A percentile compares a stretch with the other conserved stretches of the same genome.
phyloP scores from a whole-genome alignment of 495 filamentous ascomycete species.

The Tuber borchii region DNA sequence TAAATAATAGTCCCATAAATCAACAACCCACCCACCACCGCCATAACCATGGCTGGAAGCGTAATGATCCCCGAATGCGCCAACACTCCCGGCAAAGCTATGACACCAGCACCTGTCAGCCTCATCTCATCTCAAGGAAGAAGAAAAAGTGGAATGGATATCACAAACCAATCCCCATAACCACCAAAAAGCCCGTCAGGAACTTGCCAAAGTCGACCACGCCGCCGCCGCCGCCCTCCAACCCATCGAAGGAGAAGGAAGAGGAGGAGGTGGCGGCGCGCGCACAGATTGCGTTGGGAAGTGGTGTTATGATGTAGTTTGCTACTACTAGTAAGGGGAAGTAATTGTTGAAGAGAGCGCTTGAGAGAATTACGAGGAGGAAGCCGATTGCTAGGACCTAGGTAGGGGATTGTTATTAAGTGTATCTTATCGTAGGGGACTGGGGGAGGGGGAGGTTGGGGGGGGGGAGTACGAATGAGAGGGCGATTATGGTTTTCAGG shows the following conservation, averaged over 20 bases:
- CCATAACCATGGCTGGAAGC: constrained; percentile 86
- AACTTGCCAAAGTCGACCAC: constrained; percentile 88
- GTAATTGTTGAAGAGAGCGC: constrained; percentile 82
- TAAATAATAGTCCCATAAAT: constrained; percentile 97
- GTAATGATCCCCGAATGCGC: constrained; percentile 76
- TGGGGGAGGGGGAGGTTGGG: background rate
- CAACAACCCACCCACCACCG: constrained; percentile 78
- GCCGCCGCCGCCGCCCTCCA: constrained; percentile 63
- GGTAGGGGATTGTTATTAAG: background rate
- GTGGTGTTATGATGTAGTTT: constrained; percentile 85
- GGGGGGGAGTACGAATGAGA: constrained; percentile 67
- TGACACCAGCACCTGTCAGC: constrained; percentile 26
- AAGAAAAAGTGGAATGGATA: no score
- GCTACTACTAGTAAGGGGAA: constrained; percentile 89
- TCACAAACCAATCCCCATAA: constrained; percentile 90
- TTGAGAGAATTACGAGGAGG: constrained; percentile 96
- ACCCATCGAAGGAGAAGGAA: constrained; percentile 62
- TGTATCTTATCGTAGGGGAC: no score
- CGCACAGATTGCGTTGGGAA: constrained; percentile 92
- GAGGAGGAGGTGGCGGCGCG: constrained; percentile 90
- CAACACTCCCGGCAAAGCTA: constrained; percentile 85
- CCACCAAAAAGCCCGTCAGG: constrained; percentile 90
- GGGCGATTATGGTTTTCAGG: constrained; percentile 91
- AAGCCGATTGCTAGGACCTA: constrained; percentile 95
- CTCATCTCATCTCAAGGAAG: background rate